A percentile compares a stretch with the other conserved stretches of the same genome.
phyloP scores from a whole-genome alignment of 495 filamentous ascomycete genomes.

The Neurospora discreta region DNA sequence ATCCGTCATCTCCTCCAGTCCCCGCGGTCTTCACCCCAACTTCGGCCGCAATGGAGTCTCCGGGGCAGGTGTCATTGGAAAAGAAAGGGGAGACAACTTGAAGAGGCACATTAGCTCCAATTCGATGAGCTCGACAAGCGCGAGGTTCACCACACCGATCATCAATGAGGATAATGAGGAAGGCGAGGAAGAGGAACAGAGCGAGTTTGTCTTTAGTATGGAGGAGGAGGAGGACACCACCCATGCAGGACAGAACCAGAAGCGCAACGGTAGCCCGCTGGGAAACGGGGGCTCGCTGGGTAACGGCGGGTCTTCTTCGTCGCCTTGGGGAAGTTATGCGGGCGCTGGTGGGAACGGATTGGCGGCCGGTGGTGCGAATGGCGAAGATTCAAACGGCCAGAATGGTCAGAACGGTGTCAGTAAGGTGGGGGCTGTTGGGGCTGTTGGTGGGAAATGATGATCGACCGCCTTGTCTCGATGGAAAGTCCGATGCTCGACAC shows the following conservation, averaged over 20 bases:
- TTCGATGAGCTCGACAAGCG: conserved; percentile 36
- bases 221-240: conserved; percentile 55
- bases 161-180: not conserved
- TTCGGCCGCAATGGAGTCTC: conserved; percentile 11
- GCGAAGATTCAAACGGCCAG: not conserved
- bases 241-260: conserved; percentile 21
- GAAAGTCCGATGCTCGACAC: not conserved
- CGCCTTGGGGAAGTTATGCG: not conserved
- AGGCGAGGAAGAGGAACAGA: conserved; percentile 50
- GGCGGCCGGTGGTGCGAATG: not conserved
- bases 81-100: conserved; percentile 23
- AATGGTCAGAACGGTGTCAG: not conserved
- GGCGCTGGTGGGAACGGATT: not conserved
- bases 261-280: conserved; percentile 27
- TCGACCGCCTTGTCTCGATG: not conserved
- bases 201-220: conserved; percentile 71
- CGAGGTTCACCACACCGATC: conserved; percentile 53
- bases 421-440: not conserved
- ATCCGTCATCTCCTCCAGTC: conserved; percentile 22
- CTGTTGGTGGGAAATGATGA: not conserved
- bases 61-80: conserved; percentile 21
- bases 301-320: conserved; percentile 26
- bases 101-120: conserved; percentile 43
- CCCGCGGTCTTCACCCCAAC: conserved; percentile 27
- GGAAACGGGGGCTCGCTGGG: conserved; percentile 23